Base-by-base conservation (phyloP, 768 basidiomycete species). In the Amanita muscaria region DNA sequence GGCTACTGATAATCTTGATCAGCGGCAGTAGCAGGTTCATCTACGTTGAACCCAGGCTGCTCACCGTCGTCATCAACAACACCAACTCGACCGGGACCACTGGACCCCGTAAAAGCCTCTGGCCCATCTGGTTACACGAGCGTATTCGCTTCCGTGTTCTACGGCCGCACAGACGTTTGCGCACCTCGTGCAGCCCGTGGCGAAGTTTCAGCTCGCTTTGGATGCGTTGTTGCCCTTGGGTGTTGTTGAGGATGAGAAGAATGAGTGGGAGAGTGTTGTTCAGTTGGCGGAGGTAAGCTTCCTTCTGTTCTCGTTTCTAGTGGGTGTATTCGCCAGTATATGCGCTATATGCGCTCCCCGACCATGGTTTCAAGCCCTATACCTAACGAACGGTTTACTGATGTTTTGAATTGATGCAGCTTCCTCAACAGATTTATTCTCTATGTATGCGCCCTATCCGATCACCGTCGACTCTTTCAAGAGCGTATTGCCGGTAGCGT, bases 381-480 rank as follows among this genome's bases (percentile, higher is more conserved):
- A 12, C 12, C 7, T 29, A 12, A 6, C 12, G 27, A 6, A 12
- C 27, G 27, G 6, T 29, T 6, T 29, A 12, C 27, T 6, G 6
- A 29, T 29, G 27, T 6, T 29, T 29, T 6, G 27, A 12, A 29
- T 12, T 6, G 27, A 29, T 29, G 38, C 53, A 86, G 84, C 73
- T 81, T 54, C 70, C 80, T 36, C 77, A 80, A 52, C 76, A 84
- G 46, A 86, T 88, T 69, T 88, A 49, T 85, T 83, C 64, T 79
- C 83, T 33, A 69, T 88, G 50, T 88, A 88, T 66, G 76, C 80
- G 50, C 83, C 85, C 40, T 77, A 88, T 60, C 83, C 85, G 50
- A 83, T 87, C 48, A 65, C 76, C 33, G 76, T 88, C 55, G 88
- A 88, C 59, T 86, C 87, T 9, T 88, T 88, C 74, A 83, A 80